Base-by-base conservation (phyloP, 2,329 filamentous ascomycete species). In the Cladosporium sp. region DNA sequence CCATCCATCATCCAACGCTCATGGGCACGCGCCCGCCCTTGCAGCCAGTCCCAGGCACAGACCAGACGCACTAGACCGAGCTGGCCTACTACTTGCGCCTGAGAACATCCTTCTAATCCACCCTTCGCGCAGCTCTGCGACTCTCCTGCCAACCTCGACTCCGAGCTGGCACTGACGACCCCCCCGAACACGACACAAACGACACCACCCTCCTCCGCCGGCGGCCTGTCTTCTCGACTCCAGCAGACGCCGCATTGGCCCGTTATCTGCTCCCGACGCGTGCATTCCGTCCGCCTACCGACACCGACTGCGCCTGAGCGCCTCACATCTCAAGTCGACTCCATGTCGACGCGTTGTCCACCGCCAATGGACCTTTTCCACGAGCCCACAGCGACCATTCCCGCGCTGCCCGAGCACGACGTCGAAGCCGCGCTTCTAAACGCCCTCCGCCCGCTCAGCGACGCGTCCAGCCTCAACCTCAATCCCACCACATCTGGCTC, bases 381-480 rank as follows among this genome's bases (percentile, higher is more conserved):
- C 75, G 86, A 88, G 77, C 79, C 82, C 66, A 77, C 81, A 67
- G 67, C 70, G 69, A 72, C 70, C 38, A 64, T 70, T 52, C 54
- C 74, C 72, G 75, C 78, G 71, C 77, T 78, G 65, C 62, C 66
- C 61, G 78, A 81, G 71, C 76, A 78, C 70, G 77, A 82, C 68
- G 81, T 85, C 68, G 83, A 86, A 72, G 81, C 84, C 41, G 85
- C 84, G 66, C 81, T 85, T 60, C 79, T 86, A 41, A 78, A 80
- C 71, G 74, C 80, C 59, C 76, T 80, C 64, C 73, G 75, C 26
- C 79, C 80, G 47, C 74, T 81, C 64, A 77, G 75, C 71, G 79
- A 81, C 77, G 78, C 80, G 72, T 80, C 80, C 28, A 91, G 91
- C 78, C 84, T 89, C 72, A 80, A 89, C 65, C 84, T 94, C 72